These are phyloP conservation scores for Phytomonas sp. DNA, from an alignment of 208 protist species.

Conservation along the genomic window DNA sequence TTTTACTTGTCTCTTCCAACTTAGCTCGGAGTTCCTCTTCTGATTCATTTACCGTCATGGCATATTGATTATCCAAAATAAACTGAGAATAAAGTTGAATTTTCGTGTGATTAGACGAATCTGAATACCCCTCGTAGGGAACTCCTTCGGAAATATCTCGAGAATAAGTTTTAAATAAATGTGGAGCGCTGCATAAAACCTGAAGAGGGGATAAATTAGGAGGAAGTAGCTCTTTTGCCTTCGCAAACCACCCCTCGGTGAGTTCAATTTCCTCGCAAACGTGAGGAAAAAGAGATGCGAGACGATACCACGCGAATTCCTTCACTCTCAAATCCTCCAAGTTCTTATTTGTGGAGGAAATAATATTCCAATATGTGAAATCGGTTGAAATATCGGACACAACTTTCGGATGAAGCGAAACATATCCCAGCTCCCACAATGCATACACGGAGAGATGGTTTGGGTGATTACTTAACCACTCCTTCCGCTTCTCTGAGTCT, in stretches of 20 bases:
- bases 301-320: conserved; percentile 73
- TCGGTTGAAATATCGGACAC: background rate
- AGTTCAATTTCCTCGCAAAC: conserved; percentile 26
- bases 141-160: background rate
- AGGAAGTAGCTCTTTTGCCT: conserved; percentile 35
- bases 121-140: background rate
- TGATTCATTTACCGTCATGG: background rate
- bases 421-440: background rate
- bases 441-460: background rate
- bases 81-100: background rate
- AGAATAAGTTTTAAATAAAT: conserved; percentile 18
- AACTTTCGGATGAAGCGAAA: background rate
- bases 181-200: conserved; percentile 60
- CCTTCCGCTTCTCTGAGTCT: background rate
- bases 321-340: conserved; percentile 37
- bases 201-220: conserved; percentile 44
- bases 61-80: background rate
- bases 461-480: background rate
- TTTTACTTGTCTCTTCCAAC: conserved; percentile 17
- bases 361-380: background rate
- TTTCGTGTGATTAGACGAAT: background rate
- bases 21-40: conserved; percentile 14
- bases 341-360: background rate
- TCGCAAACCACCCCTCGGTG: conserved; percentile 21
- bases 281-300: conserved; percentile 58